These are phyloP conservation scores for Tolypocladium album DNA, from an alignment of 2,329 filamentous ascomycete species.

Conservation along the genomic window DNA sequence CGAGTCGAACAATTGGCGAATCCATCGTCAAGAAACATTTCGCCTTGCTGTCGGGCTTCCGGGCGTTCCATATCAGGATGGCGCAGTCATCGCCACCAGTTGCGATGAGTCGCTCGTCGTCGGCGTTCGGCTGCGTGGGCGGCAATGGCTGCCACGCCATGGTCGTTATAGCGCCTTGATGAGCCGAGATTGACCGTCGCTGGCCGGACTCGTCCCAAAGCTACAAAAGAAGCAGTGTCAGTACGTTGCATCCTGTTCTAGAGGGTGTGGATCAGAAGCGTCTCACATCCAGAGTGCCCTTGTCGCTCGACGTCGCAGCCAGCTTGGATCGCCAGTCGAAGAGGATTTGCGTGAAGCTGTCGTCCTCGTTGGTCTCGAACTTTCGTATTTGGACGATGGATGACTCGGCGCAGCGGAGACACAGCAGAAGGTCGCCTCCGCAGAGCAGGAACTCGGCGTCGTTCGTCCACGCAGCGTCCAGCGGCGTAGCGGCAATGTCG, in stretches of 20 bases:
- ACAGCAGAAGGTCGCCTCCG: constrained; percentile 42
- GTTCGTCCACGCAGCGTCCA: constrained; percentile 51
- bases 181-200: constrained; percentile 45
- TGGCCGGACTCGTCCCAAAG: constrained; percentile 46
- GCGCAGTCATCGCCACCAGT: constrained; percentile 52
- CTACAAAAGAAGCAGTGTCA: constrained; percentile 17
- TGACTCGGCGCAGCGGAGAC: constrained; percentile 34
- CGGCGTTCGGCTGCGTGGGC: constrained; percentile 19
- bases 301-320: constrained; percentile 49
- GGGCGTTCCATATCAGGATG: constrained; percentile 52
- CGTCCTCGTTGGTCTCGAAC: constrained; percentile 42
- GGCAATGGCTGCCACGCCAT: constrained; percentile 49
- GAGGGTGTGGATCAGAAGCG: too few species aligned
- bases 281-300: constrained; percentile 50
- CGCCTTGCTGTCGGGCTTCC: constrained; percentile 41
- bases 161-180: constrained; percentile 46
- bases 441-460: constrained; percentile 48
- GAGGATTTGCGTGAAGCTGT: constrained; percentile 42
- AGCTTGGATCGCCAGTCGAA: constrained; percentile 44
- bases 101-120: constrained; percentile 47
- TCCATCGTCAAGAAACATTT: constrained; percentile 53
- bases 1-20: constrained; percentile 43
- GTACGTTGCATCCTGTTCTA: background rate
- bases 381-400: constrained; percentile 35
- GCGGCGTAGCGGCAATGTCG: constrained; percentile 36